Conservation (phyloP, 176 grass and related monocot genomes). For the Zoysia japonica region DNA sequence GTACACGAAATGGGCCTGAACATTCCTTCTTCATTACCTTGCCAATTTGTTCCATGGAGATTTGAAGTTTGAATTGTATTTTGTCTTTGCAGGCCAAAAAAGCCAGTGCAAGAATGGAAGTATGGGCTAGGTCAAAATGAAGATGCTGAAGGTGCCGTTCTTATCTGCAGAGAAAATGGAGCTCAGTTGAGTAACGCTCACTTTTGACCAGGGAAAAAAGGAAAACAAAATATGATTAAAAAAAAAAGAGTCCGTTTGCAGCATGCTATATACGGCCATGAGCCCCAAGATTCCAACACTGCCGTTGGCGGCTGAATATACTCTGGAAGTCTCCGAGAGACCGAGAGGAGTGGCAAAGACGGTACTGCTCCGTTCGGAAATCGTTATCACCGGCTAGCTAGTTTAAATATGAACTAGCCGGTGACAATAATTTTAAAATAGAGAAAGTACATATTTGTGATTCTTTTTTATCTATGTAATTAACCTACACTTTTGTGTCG, state of each 20-base stretch:
- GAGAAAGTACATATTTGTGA: neutral
- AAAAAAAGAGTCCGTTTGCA: neutral
- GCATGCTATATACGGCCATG: neutral
- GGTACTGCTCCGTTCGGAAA: too few species aligned
- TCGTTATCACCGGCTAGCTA: too few species aligned
- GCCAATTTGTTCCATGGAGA: neutral
- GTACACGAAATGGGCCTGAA: neutral
- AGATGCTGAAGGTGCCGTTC: neutral
- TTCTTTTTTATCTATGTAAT: neutral
- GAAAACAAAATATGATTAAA: neutral
- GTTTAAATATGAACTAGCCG: too few species aligned
- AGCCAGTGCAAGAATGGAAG: conserved; percentile 34
- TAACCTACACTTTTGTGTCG: too few species aligned
- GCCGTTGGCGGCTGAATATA: neutral
- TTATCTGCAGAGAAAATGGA: neutral
- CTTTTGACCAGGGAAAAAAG: neutral
- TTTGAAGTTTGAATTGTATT: neutral
- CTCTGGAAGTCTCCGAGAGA: neutral
- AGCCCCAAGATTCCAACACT: neutral
- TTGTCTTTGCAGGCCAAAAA: conserved; percentile 22
- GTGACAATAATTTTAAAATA: too few species aligned
- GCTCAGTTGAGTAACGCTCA: neutral
- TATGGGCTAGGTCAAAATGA: conserved; percentile 52
- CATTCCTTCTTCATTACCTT: neutral
- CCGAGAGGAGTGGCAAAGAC: too few species aligned